Evolutionary conservation across 1,284 basidiomycete species (phyloP).

Genomic region (Pisolithus thermaeus): DNA sequence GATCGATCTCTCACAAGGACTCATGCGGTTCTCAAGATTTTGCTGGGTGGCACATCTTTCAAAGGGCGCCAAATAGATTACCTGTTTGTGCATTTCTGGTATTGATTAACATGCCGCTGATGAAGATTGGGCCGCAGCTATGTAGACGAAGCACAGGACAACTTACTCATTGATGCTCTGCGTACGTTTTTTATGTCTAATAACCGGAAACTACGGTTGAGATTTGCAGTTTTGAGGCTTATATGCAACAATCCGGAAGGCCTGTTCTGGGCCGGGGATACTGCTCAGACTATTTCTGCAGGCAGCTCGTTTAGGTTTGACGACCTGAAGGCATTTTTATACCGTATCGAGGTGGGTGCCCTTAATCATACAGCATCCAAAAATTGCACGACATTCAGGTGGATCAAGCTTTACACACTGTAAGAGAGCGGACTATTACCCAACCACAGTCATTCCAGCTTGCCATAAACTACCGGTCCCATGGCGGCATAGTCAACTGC

Average conservation of each 20-base stretch:
- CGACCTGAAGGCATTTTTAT: slow-evolving; percentile 63
- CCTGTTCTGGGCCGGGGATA: slow-evolving; percentile 75
- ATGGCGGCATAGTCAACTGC: slow-evolving; percentile 65
- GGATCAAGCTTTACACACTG: slow-evolving; percentile 13
- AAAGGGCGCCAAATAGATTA: slow-evolving; percentile 47
- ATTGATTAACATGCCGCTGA: not conserved
- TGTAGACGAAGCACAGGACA: slow-evolving; percentile 71
- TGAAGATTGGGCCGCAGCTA: slow-evolving; percentile 38
- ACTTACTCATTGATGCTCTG: slow-evolving; percentile 59
- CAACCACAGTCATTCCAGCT: slow-evolving; percentile 54
- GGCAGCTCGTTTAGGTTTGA: slow-evolving; percentile 70
- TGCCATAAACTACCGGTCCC: slow-evolving; percentile 63
- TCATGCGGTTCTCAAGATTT: slow-evolving; percentile 41
- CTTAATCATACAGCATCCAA: no score
- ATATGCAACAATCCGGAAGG: slow-evolving; percentile 62
- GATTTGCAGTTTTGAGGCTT: slow-evolving; percentile 47
- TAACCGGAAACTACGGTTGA: not conserved
- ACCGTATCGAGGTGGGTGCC: slow-evolving; percentile 46
- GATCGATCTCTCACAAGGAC: slow-evolving; percentile 31
- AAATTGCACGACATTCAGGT: slow-evolving; percentile 9
- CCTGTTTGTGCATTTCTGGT: slow-evolving; percentile 36
- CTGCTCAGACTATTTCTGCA: slow-evolving; percentile 69
- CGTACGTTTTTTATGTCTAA: slow-evolving; percentile 31
- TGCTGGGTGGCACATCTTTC: slow-evolving; percentile 28
- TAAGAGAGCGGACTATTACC: slow-evolving; percentile 12